Base-by-base conservation (phyloP, 805 yeast genomes). In the Torulaspora microellipsoides region DNA sequence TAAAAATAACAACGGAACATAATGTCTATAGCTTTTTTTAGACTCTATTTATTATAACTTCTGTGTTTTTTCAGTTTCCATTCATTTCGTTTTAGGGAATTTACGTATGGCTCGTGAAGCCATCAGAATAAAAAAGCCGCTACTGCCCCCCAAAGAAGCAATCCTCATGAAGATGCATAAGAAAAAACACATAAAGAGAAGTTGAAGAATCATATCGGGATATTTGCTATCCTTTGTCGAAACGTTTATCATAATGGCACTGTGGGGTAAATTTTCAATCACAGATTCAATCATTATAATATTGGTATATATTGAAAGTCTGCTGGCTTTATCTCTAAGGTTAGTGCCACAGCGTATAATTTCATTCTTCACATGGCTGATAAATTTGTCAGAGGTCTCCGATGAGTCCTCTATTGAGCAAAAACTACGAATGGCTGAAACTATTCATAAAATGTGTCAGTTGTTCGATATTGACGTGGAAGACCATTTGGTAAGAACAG, bases 401-500 rank as follows among this genome's bases (percentile, higher is more conserved):
- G 60, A 52, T 49, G 49, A 58, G 36, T 38, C 52, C 6, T 41
- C 48, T 8, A 37, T 42, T 40, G 46, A 59, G 39, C 52, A 53
- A 34, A 42, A 49, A 37, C 36, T 59, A 27, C 43, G 60, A 17
- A 34, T 51, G 34, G 77, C 85, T 13, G 61, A 66, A 3, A 69
- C 71, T 36, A 79, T 90, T 47, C 77, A 75, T 38, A 81, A 81
- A 36, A 78, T 90, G 70, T 83, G 89, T 46, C 64, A 55, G 1
- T 48, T 83, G 1, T 85, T 81, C 58, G 91, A 89, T 1, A 85
- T 84, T 54, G 69, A 67, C 1, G 73, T 83, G 11, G 90, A 89
- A 53, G 85, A 83, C 55, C 90, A 86, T 58, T 68, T 91, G 9
- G 88, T 88, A 1, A 68, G 73, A 39, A 90, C 97, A 0, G 67